A percentile compares a stretch with the other conserved stretches of the same genome.
These are phyloP conservation scores for Trichoderma brevicompactum DNA, from an alignment of 2,329 filamentous ascomycete genomes.

Conservation along the genomic window DNA sequence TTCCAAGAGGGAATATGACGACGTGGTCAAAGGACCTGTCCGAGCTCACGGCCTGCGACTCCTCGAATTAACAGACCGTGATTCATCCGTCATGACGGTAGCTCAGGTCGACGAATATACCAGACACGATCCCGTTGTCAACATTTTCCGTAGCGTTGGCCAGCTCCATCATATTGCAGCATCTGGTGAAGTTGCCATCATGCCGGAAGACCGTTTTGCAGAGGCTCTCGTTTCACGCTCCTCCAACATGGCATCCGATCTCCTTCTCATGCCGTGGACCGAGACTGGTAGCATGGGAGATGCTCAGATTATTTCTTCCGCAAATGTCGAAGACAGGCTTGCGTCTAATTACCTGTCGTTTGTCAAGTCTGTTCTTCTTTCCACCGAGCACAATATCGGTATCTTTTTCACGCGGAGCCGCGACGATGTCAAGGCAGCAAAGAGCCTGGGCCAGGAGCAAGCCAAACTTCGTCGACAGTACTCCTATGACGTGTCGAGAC, in stretches of 20 bases:
- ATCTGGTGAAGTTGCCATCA: constrained; percentile 78
- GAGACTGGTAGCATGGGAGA: constrained; percentile 78
- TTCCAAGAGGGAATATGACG: constrained; percentile 39
- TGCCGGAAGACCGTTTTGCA: constrained; percentile 77
- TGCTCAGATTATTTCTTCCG: constrained; percentile 39
- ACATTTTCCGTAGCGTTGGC: constrained; percentile 87
- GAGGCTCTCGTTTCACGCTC: constrained; percentile 75
- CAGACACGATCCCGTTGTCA: constrained; percentile 80
- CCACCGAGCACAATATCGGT: constrained; percentile 72
- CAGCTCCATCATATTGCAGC: constrained; percentile 82
- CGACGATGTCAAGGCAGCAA: constrained; percentile 46
- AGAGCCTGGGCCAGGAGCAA: constrained; percentile 39
- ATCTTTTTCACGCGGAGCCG: constrained; percentile 73
- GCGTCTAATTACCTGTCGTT: constrained; percentile 69
- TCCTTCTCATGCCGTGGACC: constrained; percentile 88
- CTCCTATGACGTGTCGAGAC: constrained; percentile 61
- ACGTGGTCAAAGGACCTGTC: constrained; percentile 42
- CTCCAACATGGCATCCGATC: constrained; percentile 69
- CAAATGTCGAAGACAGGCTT: constrained; percentile 44
- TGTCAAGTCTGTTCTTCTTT: constrained; percentile 68
- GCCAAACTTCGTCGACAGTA: constrained; percentile 54
- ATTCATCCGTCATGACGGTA: constrained; percentile 93
- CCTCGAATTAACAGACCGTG: constrained; percentile 85
- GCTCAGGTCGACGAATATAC: constrained; percentile 77
- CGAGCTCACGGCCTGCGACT: constrained; percentile 85